Percentiles rank a stretch among this genome's conserved stretches.
phyloP scores from a whole-genome alignment of 495 filamentous ascomycete species.

The Trichoderma erinaceum region DNA sequence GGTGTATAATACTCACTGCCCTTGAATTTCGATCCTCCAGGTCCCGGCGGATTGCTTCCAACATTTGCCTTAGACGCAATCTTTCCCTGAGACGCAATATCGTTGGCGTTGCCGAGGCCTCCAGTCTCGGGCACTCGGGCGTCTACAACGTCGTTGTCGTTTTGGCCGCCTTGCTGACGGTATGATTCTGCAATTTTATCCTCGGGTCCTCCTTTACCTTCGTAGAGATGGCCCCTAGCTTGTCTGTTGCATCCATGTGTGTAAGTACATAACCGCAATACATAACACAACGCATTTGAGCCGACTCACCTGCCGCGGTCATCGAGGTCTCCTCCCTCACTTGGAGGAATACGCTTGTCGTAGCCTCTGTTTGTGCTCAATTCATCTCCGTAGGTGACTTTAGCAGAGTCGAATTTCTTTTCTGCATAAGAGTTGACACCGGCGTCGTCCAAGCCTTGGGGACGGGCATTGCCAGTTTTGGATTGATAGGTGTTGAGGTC shows the following conservation, averaged over 20 bases:
- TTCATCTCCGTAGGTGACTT: constrained; percentile 29
- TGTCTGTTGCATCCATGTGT: too few species aligned
- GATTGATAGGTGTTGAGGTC: constrained; percentile 42
- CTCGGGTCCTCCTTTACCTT: constrained; percentile 13
- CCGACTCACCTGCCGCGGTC: constrained; percentile 30
- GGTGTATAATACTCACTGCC: constrained; percentile 25
- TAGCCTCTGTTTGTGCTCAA: constrained; percentile 30
- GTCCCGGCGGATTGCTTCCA: neutral
- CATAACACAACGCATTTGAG: neutral
- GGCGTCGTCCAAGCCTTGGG: constrained; percentile 24
- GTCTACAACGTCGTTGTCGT: constrained; percentile 11
- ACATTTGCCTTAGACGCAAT: constrained; percentile 13
- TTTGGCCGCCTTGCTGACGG: constrained; percentile 8
- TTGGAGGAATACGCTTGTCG: constrained; percentile 32
- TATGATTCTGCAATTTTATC: constrained; percentile 8
- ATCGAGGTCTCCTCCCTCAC: constrained; percentile 36
- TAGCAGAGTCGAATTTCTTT: constrained; percentile 31
- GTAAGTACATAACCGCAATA: too few species aligned
- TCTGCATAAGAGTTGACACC: constrained; percentile 29
- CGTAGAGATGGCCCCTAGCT: constrained; percentile 24
- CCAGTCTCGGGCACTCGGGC: neutral
- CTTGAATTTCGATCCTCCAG: constrained; percentile 19
- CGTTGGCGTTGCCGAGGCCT: neutral
- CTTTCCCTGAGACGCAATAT: neutral
- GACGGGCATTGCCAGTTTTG: constrained; percentile 33